Evolutionary conservation across 768 basidiomycete species (phyloP), one percentile per base, ranked within the genome.

Genomic region (Boletellus sp.): DNA sequence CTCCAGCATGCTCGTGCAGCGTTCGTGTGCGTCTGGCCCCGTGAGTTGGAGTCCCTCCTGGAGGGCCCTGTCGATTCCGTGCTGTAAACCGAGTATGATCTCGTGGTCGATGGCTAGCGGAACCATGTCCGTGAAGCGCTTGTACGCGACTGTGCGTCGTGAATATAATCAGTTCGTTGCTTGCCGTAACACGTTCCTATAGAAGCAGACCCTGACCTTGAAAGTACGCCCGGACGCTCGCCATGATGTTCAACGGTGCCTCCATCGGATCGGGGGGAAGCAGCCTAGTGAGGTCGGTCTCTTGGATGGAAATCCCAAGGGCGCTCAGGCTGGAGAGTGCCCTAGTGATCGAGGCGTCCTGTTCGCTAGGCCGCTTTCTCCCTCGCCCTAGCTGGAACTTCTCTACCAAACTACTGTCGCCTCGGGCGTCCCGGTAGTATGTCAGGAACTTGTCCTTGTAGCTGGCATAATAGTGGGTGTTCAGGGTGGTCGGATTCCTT

Each of bases 161-260:
- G 6, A 12, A n/a, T 12, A 8, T 12, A 8, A 4, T 36, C 22
- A 47, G 39, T 2, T 23, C 20, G 10, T 8, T 23, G 22, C 17
- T 16, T 3, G 5, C 4, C 3, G n/a, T n/a, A n/a, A 28, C 28
- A 8, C 28, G 28, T 28, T 28, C 11, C 11, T 28, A 6, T 28
- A 28, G 28, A 4, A 28, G 7, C 28, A 6, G 28, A 28, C 28
- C 2, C 28, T n/a, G 57, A 85, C 87, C 86, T 74, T 87, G 83
- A 63, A 87, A 88, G 55, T 88, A 87, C 0, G 82, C 85, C 5
- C 84, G 72, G 1, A 87, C 83, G 48, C 81, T 77, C 0, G 84
- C 83, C 84, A 89, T 87, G 57, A 88, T 84, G 4, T 65, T 56
- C 16, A 88, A 55, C 0, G 81, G 81, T 0, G 77, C 73, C 33